A percentile compares a stretch with the other conserved stretches of the same genome.
These are phyloP conservation scores for Oryza coarctata DNA, from an alignment of 176 grass and related monocot species.

Conservation along the genomic window DNA sequence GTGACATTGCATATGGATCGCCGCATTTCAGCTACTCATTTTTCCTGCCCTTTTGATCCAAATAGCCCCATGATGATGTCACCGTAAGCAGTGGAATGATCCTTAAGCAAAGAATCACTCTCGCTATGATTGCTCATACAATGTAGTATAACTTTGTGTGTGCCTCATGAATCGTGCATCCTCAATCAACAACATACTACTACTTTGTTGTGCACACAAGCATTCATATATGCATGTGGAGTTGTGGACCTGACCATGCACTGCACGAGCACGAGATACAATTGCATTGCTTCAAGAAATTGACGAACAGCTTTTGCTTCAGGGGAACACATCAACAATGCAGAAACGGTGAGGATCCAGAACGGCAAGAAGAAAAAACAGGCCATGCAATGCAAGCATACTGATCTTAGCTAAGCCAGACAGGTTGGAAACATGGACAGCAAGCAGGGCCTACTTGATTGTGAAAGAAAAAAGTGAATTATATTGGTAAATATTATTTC, in stretches of 20 bases:
- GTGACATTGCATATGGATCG: conserved; percentile 39
- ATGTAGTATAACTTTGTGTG: background rate
- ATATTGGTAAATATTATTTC: background rate
- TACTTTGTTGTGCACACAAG: background rate
- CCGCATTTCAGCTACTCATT: conserved; percentile 46
- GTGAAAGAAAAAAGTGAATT: background rate
- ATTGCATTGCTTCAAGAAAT: background rate
- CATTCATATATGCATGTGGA: background rate
- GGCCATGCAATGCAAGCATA: background rate
- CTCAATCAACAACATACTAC: background rate
- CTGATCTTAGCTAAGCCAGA: background rate
- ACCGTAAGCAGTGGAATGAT: background rate
- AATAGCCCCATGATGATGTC: conserved; percentile 31
- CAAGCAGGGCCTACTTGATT: background rate
- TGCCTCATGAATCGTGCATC: background rate
- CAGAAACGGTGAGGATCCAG: background rate
- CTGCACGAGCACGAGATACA: background rate
- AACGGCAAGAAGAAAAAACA: background rate
- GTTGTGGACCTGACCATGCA: background rate
- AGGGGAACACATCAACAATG: background rate
- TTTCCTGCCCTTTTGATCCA: conserved; percentile 33
- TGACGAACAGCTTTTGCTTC: background rate
- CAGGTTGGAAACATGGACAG: background rate
- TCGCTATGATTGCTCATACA: conserved; percentile 13
- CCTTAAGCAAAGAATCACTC: conserved; percentile 40